A percentile compares a stretch with the other conserved stretches of the same genome.
Conservation (phyloP, 345 rosid genomes). For the Physaria fendleri region DNA sequence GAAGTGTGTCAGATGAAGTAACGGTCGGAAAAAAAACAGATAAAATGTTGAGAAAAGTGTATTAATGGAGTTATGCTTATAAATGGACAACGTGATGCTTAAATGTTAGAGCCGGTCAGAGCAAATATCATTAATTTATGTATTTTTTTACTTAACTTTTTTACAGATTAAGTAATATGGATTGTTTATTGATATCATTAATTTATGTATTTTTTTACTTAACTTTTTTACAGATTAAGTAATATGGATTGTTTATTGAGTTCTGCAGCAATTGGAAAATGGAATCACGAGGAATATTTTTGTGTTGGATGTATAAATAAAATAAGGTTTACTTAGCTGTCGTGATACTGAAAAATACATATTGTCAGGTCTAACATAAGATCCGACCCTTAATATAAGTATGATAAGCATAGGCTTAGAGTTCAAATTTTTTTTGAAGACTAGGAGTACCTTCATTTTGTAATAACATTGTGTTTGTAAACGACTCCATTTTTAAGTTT, state of each 20-base stretch:
- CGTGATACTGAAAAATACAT: too few relatives aligned
- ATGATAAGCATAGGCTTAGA: too few relatives aligned
- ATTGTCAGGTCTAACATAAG: too few relatives aligned
- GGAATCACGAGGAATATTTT: slow-evolving; percentile 26
- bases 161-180: slow-evolving; percentile 16
- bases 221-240: slow-evolving; percentile 14
- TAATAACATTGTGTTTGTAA: too few relatives aligned
- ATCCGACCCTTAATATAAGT: too few relatives aligned
- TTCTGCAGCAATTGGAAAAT: neutral
- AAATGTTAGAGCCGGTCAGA: slow-evolving; percentile 31
- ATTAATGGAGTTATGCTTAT: slow-evolving; percentile 4
- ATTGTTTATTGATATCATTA: slow-evolving; percentile 17
- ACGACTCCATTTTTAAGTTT: too few relatives aligned
- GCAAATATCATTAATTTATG: neutral
- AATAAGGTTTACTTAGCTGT: too few relatives aligned
- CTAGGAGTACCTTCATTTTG: too few relatives aligned
- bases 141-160: slow-evolving; percentile 5
- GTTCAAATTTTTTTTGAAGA: too few relatives aligned
- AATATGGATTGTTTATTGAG: slow-evolving; percentile 22
- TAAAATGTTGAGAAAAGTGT: slow-evolving; percentile 14
- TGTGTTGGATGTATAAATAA: slow-evolving; percentile 10
- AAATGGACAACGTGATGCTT: slow-evolving; percentile 25
- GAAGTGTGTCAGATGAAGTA: slow-evolving; percentile 20
- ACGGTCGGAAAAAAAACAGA: slow-evolving; percentile 22
- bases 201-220: slow-evolving; percentile 1